A percentile compares a stretch with the other conserved stretches of the same genome.
These are phyloP conservation scores for Smallanthus sonchifolius DNA, from an alignment of 129 eudicot species.

Conservation along the genomic window DNA sequence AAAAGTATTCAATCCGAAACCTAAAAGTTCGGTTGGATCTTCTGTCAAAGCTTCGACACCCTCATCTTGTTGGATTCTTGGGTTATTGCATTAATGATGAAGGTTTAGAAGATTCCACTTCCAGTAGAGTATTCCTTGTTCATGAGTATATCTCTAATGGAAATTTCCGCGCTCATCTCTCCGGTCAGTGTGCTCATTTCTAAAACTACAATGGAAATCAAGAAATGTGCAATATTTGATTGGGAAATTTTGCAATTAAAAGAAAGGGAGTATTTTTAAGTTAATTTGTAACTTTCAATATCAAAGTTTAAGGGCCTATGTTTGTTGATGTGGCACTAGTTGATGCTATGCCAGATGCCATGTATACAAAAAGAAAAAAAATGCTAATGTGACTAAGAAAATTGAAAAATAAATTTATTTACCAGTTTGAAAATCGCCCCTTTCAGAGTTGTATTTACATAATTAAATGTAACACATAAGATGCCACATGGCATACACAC, in stretches of 20 bases:
- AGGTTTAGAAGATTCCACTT: conserved; percentile 51
- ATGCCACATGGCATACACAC: background rate
- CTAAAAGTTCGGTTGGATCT: conserved; percentile 73
- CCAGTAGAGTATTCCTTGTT: conserved; percentile 65
- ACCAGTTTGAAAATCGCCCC: background rate
- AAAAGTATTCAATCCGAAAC: conserved; percentile 59
- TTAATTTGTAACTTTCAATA: background rate
- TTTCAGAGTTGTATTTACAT: background rate
- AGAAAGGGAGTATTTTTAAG: background rate
- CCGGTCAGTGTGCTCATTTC: conserved; percentile 44
- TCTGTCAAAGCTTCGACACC: conserved; percentile 83
- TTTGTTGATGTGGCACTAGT: background rate
- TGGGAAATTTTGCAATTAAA: background rate
- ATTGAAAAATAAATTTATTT: background rate
- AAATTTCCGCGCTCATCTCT: conserved; percentile 65
- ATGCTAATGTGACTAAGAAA: background rate
- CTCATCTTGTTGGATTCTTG: conserved; percentile 68
- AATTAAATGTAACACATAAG: background rate
- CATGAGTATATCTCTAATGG: conserved; percentile 76
- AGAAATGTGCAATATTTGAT: background rate
- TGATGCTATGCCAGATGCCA: too few relatives aligned
- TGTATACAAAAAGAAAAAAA: background rate
- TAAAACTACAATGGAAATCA: background rate
- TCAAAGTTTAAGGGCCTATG: background rate
- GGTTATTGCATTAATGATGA: conserved; percentile 76